A percentile compares a stretch with the other conserved stretches of the same genome.
These are phyloP conservation scores for Platanthera zijinensis DNA, from an alignment of 106 monocot genomes.

Conservation along the genomic window DNA sequence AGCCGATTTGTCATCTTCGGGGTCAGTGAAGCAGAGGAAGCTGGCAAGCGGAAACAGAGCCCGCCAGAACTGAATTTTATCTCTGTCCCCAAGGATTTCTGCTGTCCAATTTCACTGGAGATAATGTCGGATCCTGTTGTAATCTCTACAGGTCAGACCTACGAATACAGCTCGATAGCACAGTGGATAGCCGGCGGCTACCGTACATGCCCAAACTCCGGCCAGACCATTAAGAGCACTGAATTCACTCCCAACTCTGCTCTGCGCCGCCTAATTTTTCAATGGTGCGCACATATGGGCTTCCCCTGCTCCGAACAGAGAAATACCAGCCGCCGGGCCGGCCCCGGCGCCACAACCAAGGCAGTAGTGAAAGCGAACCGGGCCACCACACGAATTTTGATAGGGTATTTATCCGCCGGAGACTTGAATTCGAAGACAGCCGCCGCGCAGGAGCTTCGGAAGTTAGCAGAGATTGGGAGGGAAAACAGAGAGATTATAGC, in stretches of 20 bases:
- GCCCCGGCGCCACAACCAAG: no score
- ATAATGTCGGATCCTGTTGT: conserved; percentile 44
- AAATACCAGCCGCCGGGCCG: no score
- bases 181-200: conserved; percentile 50
- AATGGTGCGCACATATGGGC: conserved; percentile 23
- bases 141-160: conserved; percentile 42
- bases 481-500: no score
- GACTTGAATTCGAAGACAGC: no score
- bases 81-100: conserved; percentile 44
- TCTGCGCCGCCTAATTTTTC: conserved; percentile 34
- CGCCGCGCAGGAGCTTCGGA: no score
- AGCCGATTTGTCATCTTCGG: conserved; percentile 52
- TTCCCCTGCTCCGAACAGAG: no score
- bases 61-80: conserved; percentile 13
- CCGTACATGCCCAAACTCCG: conserved; percentile 44
- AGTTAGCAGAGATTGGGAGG: no score
- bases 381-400: no score
- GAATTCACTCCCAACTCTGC: conserved; percentile 32
- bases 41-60: no score
- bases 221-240: conserved; percentile 21
- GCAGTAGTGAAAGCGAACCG: no score
- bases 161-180: conserved; percentile 39
- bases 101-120: conserved; percentile 52
- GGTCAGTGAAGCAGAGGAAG: background rate
- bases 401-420: no score